phyloP scores from a whole-genome alignment of 106 monocot genomes.

The Chionographis japonica region DNA sequence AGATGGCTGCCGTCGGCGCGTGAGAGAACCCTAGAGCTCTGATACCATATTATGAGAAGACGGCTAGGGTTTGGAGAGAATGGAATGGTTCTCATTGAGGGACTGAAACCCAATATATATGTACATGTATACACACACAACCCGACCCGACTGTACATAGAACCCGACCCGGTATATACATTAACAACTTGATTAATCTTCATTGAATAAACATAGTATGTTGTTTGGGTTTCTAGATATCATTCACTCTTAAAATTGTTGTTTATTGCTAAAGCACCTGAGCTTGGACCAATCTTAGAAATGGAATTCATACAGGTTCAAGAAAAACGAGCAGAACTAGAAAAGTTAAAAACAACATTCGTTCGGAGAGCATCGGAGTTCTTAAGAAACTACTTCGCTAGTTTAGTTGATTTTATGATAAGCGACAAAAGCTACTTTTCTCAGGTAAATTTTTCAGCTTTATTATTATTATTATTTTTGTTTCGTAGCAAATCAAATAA shows the following conservation, averaged over 20 bases:
- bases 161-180: too few relatives aligned
- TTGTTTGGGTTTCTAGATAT: neutral
- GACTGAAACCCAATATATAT: too few relatives aligned
- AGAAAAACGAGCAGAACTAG: constrained; percentile 81
- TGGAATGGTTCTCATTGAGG: too few relatives aligned
- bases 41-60: too few relatives aligned
- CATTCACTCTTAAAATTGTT: constrained; percentile 2
- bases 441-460: constrained; percentile 49
- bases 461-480: constrained; percentile 1
- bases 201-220: too few relatives aligned
- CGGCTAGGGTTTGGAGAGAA: too few relatives aligned
- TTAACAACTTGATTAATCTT: too few relatives aligned
- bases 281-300: neutral
- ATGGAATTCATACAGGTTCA: constrained; percentile 46
- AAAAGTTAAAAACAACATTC: constrained; percentile 87
- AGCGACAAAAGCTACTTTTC: constrained; percentile 99
- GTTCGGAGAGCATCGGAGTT: constrained; percentile 90
- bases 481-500: neutral
- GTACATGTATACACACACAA: too few relatives aligned
- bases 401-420: constrained; percentile 98
- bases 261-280: neutral
- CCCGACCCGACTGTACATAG: too few relatives aligned
- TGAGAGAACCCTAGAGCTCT: too few relatives aligned
- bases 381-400: constrained; percentile 88
- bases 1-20: too few relatives aligned